A percentile compares a stretch with the other conserved stretches of the same genome.
phyloP scores from a whole-genome alignment of 495 filamentous ascomycete genomes.

The Halenospora varia region DNA sequence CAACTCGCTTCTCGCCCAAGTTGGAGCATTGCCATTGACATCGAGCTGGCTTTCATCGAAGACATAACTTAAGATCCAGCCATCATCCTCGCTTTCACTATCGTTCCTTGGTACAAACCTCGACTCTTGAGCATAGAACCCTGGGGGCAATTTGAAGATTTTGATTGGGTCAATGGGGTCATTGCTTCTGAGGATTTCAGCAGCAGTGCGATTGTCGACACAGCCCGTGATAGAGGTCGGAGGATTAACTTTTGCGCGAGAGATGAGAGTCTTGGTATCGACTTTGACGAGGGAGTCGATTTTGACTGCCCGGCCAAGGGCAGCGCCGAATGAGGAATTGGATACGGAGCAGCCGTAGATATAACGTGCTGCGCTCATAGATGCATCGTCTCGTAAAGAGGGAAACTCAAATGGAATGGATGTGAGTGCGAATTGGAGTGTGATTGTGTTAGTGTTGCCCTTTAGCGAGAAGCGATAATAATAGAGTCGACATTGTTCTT shows the following conservation, averaged over 20 bases:
- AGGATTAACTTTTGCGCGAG: constrained; percentile 19
- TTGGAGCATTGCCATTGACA: constrained; percentile 34
- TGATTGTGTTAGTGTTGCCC: constrained; percentile 31
- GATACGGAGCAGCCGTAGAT: constrained; percentile 53
- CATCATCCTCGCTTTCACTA: constrained; percentile 27
- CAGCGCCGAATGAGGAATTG: constrained; percentile 43
- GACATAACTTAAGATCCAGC: constrained; percentile 19
- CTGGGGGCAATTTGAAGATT: constrained; percentile 51
- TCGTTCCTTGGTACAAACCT: constrained; percentile 51
- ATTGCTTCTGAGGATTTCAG: constrained; percentile 34
- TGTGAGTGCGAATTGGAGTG: constrained; percentile 57
- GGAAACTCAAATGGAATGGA: constrained; percentile 63
- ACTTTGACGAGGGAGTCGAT: constrained; percentile 59
- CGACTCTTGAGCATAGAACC: constrained; percentile 60
- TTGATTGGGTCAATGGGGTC: constrained; percentile 50
- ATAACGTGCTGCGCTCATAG: constrained; percentile 50
- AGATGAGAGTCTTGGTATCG: constrained; percentile 45
- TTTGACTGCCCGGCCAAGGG: constrained; percentile 52
- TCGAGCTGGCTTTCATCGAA: constrained; percentile 41
- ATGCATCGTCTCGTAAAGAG: constrained; percentile 40
- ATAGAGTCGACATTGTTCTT: constrained; percentile 62
- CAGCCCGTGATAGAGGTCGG: constrained; percentile 46
- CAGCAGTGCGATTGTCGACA: constrained; percentile 48
- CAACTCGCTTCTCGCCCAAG: constrained; percentile 48
- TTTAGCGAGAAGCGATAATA: constrained; percentile 54